A percentile compares a stretch with the other conserved stretches of the same genome.
These are phyloP conservation scores for Nemania abortiva DNA, from an alignment of 2,329 filamentous ascomycete species.

Conservation along the genomic window DNA sequence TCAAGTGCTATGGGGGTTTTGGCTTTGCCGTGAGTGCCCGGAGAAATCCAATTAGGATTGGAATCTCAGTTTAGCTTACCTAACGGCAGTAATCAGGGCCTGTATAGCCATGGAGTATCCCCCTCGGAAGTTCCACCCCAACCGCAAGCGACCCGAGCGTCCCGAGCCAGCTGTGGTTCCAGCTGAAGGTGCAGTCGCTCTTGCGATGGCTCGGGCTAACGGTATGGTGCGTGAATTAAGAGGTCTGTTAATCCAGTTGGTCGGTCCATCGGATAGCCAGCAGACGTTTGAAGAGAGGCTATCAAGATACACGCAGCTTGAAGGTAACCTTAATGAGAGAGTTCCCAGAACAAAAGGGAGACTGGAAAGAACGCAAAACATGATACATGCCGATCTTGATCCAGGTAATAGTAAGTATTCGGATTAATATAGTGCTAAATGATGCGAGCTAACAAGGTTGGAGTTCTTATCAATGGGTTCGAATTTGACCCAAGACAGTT, in stretches of 20 bases:
- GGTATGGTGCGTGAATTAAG: conserved; percentile 18
- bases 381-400: conserved; percentile 46
- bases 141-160: conserved; percentile 16
- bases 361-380: conserved; percentile 40
- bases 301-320: background rate
- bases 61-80: background rate
- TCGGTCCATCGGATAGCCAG: background rate
- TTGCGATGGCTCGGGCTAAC: conserved; percentile 3
- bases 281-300: background rate
- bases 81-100: conserved; percentile 39
- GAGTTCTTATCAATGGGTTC: conserved; percentile 41
- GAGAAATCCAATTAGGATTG: background rate
- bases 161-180: background rate
- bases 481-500: conserved; percentile 22
- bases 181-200: background rate
- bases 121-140: conserved; percentile 42
- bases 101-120: conserved; percentile 45
- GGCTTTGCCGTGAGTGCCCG: conserved; percentile 41
- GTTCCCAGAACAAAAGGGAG: conserved; percentile 33
- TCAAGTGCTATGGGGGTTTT: conserved; percentile 39
- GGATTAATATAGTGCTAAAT: background rate
- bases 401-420: conserved; percentile 42
- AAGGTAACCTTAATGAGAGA: conserved; percentile 39
- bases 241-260: conserved; percentile 6
- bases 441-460: background rate